Conservation (phyloP, 1,284 basidiomycete genomes). For the Leucoagaricus sp. region DNA sequence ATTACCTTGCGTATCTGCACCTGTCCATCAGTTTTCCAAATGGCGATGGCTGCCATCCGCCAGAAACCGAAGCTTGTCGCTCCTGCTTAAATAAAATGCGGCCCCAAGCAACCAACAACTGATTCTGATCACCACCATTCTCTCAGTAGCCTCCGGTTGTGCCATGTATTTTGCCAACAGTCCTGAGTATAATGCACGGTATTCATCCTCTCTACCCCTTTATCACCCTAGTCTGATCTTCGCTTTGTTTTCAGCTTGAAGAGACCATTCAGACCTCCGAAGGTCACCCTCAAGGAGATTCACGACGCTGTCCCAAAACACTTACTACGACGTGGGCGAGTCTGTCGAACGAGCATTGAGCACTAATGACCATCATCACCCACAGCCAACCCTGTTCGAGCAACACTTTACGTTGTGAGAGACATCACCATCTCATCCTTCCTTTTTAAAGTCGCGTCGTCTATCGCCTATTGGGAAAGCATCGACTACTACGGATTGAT, state of each 20-base stretch:
- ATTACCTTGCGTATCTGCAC: no score
- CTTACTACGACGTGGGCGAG: slow-evolving; percentile 47
- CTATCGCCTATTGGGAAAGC: slow-evolving; percentile 31
- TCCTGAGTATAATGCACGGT: slow-evolving; percentile 37
- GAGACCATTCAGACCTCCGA: slow-evolving; percentile 41
- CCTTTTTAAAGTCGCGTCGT: slow-evolving; percentile 35
- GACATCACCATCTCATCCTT: slow-evolving; percentile 36
- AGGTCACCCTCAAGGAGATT: slow-evolving; percentile 43
- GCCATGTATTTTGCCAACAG: slow-evolving; percentile 15
- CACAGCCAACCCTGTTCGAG: slow-evolving; percentile 39
- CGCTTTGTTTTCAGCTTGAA: slow-evolving; percentile 24
- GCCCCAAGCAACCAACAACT: background rate
- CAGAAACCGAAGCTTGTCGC: background rate
- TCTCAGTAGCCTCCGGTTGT: background rate
- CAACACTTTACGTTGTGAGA: slow-evolving; percentile 40
- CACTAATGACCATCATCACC: background rate
- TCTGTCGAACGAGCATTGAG: background rate
- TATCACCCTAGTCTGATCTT: background rate
- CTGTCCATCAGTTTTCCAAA: slow-evolving; percentile 1
- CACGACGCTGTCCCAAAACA: slow-evolving; percentile 49
- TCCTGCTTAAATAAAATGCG: background rate
- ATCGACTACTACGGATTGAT: slow-evolving; percentile 32
- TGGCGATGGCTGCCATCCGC: slow-evolving; percentile 2
- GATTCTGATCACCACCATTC: background rate
- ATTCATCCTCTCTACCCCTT: background rate